A percentile compares a stretch with the other conserved stretches of the same genome.
Conservation (phyloP, 768 basidiomycete species). For the Leccinum incarnatum region DNA sequence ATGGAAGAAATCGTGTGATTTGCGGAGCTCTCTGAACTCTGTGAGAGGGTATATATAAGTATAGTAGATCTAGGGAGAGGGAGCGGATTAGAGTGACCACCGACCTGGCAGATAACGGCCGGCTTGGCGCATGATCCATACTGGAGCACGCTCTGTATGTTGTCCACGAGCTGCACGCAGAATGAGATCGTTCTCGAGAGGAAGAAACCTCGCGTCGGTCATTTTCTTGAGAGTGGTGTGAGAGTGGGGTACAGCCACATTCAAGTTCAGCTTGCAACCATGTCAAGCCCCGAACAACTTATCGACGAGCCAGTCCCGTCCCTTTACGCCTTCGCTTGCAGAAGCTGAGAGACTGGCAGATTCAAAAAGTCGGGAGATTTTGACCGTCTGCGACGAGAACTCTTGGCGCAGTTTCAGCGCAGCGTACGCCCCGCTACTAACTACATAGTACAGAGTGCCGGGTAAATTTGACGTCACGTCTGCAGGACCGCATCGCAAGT, state of each 20-base stretch:
- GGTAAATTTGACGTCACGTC: not conserved
- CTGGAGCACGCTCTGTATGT: constrained; percentile 87
- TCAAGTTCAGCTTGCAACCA: constrained; percentile 21
- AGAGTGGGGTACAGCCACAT: constrained; percentile 14
- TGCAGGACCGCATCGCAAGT: constrained; percentile 47
- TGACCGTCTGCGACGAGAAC: constrained; percentile 64
- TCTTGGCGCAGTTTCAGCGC: constrained; percentile 58
- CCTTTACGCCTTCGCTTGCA: not conserved
- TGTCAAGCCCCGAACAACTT: constrained; percentile 57
- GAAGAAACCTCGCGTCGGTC: constrained; percentile 51
- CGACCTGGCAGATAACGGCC: constrained; percentile 91
- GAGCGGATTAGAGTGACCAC: constrained; percentile 13
- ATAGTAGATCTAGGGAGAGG: not conserved
- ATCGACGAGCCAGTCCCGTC: constrained; percentile 56
- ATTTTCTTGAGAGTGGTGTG: constrained; percentile 20
- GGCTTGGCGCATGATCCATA: constrained; percentile 98
- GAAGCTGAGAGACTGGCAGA: constrained; percentile 34
- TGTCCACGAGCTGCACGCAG: constrained; percentile 90
- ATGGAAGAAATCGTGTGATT: constrained; percentile 90
- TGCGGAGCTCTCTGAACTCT: constrained; percentile 90
- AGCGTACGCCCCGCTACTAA: constrained; percentile 43
- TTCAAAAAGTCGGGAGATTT: constrained; percentile 83
- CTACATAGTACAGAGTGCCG: not conserved
- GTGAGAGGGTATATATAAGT: constrained; percentile 2
- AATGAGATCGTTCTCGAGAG: constrained; percentile 82